A percentile compares a stretch with the other conserved stretches of the same genome.
Evolutionary conservation across 768 basidiomycete species (phyloP).

Genomic region (Sporobolomyces roseus): DNA sequence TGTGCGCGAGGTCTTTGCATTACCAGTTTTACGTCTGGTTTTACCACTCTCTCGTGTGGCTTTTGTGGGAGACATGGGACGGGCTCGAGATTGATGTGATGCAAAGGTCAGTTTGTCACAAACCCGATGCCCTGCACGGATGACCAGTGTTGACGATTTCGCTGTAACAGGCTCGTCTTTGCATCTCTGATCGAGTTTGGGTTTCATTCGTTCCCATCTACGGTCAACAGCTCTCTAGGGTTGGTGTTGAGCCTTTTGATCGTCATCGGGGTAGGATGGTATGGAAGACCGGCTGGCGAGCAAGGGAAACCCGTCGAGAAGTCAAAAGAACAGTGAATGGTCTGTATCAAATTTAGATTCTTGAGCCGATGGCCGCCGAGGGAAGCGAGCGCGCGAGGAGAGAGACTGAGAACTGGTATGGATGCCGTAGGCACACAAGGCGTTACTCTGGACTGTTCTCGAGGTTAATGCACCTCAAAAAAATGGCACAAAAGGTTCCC

Average conservation of each 20-base stretch:
- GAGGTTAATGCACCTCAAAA: too few relatives aligned
- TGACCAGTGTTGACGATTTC: neutral
- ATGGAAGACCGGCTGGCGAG: conserved; percentile 12
- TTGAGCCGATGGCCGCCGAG: too few relatives aligned
- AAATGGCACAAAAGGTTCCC: too few relatives aligned
- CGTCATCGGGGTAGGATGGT: conserved; percentile 16
- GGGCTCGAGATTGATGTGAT: conserved; percentile 21
- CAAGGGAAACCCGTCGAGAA: neutral
- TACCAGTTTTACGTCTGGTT: conserved; percentile 99
- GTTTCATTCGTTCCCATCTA: conserved; percentile 22
- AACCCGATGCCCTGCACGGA: neutral
- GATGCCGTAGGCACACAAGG: too few relatives aligned
- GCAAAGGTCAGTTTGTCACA: conserved; percentile 25
- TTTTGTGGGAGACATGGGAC: conserved; percentile 58
- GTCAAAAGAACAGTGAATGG: too few relatives aligned
- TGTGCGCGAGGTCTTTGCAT: conserved; percentile 89
- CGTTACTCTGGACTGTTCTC: too few relatives aligned
- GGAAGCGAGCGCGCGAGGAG: too few relatives aligned
- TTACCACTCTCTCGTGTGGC: conserved; percentile 78
- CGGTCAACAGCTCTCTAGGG: conserved; percentile 22
- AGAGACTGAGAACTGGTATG: too few relatives aligned
- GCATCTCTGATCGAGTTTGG: conserved; percentile 25
- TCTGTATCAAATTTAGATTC: too few relatives aligned
- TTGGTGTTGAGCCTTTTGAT: conserved; percentile 16
- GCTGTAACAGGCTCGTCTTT: conserved; percentile 12